Evolutionary conservation across 306 rosid genomes (phyloP).

Genomic region (Sophora flavescens): DNA sequence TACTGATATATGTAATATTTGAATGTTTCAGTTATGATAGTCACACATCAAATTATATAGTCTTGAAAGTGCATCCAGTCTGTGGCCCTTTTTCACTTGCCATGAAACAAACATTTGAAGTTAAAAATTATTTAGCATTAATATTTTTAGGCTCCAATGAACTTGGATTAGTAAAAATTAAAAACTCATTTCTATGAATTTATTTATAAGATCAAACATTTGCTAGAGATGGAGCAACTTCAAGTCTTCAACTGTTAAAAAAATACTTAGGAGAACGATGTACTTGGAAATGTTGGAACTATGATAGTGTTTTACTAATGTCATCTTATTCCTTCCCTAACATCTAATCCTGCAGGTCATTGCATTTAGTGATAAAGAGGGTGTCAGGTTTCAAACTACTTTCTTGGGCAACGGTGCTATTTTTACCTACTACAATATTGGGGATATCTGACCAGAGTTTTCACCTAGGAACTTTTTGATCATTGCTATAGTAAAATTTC

Average conservation of each 20-base stretch:
- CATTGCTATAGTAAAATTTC: slow-evolving; percentile 5
- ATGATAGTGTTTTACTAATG: slow-evolving; percentile 18
- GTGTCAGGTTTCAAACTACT: slow-evolving; percentile 94
- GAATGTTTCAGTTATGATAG: neutral
- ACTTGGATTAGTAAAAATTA: neutral
- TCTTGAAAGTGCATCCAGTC: neutral
- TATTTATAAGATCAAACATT: no score
- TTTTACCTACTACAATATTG: slow-evolving; percentile 70
- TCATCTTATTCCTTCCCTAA: slow-evolving; percentile 17
- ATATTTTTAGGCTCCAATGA: neutral
- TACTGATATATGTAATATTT: neutral
- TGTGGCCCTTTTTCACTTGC: slow-evolving; percentile 2
- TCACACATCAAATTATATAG: neutral
- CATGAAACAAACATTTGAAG: neutral
- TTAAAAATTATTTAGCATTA: neutral
- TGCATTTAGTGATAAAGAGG: slow-evolving; percentile 97
- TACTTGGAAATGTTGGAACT: neutral
- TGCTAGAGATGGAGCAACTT: neutral
- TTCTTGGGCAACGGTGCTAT: slow-evolving; percentile 93
- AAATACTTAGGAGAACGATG: neutral
- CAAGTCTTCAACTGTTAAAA: neutral
- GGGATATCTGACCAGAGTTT: slow-evolving; percentile 86
- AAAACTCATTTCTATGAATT: neutral
- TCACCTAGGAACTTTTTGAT: slow-evolving; percentile 36
- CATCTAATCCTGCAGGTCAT: slow-evolving; percentile 69